Percentiles rank a stretch among this genome's conserved stretches.
phyloP scores from a whole-genome alignment of 2,329 filamentous ascomycete species.

The Cordyceps javanica region DNA sequence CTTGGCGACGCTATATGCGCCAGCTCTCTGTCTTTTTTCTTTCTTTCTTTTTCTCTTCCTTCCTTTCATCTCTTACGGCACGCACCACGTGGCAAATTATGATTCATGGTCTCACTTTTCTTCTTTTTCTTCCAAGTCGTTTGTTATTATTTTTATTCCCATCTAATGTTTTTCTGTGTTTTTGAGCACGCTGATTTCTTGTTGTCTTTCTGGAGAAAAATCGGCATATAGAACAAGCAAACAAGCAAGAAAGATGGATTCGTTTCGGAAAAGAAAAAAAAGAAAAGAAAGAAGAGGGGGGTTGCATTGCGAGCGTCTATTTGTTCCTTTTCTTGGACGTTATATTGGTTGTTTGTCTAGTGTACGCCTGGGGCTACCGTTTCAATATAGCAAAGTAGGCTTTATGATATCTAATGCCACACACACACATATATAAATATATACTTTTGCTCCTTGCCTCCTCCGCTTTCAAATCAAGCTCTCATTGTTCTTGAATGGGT shows the following conservation, averaged over 20 bases:
- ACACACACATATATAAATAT: too few species aligned
- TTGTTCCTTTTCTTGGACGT: background rate
- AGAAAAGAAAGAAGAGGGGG: background rate
- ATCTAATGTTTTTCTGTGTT: background rate
- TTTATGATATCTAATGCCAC: background rate
- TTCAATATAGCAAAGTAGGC: background rate
- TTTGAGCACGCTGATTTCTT: background rate
- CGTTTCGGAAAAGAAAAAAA: background rate
- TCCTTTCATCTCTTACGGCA: background rate
- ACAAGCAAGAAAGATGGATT: background rate
- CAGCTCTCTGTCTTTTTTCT: background rate
- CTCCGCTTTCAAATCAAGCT: background rate
- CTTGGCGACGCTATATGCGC: background rate
- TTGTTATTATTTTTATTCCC: slow-evolving; percentile 11
- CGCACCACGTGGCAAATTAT: slow-evolving; percentile 1
- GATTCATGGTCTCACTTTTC: slow-evolving; percentile 12
- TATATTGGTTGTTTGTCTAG: background rate
- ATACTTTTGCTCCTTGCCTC: background rate
- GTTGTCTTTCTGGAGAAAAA: slow-evolving; percentile 6
- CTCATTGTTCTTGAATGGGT: background rate
- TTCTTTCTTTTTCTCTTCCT: background rate
- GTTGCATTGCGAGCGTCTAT: background rate
- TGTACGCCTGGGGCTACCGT: background rate
- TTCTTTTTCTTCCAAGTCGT: slow-evolving; percentile 12
- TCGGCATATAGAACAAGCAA: slow-evolving; percentile 10